These are phyloP conservation scores for Diaporthe sp. DNA, from an alignment of 2,329 filamentous ascomycete species.

Conservation along the genomic window DNA sequence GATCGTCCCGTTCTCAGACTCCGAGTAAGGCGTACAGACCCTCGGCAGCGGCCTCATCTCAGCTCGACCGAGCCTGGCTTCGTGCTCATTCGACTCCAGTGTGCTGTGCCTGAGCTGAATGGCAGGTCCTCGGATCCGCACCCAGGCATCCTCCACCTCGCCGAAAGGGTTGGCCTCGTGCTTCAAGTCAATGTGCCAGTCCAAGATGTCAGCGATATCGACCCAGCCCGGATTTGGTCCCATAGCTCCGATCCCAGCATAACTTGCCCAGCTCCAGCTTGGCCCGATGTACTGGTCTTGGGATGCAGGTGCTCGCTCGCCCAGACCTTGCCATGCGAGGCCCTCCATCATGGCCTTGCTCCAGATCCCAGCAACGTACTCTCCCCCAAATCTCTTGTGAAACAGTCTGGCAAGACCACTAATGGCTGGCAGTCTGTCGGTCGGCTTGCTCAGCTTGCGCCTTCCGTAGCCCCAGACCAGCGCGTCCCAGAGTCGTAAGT, in stretches of 20 bases:
- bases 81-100: not conserved
- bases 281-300: constrained; percentile 40
- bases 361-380: constrained; percentile 44
- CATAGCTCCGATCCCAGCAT: constrained; percentile 33
- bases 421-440: constrained; percentile 43
- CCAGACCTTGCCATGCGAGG: constrained; percentile 41
- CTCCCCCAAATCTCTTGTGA: constrained; percentile 19
- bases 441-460: constrained; percentile 38
- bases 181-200: constrained; percentile 40
- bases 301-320: constrained; percentile 4
- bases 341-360: constrained; percentile 39
- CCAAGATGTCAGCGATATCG: constrained; percentile 33
- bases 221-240: not conserved
- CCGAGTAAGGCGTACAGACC: constrained; percentile 9
- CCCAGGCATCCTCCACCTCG: constrained; percentile 41
- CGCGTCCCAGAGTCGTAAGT: not conserved
- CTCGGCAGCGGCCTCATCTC: not conserved
- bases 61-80: constrained; percentile 4
- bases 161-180: constrained; percentile 41
- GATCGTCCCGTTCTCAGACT: not conserved
- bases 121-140: constrained; percentile 41
- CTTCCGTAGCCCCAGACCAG: constrained; percentile 32
- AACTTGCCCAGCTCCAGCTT: constrained; percentile 45
- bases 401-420: constrained; percentile 42
- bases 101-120: constrained; percentile 29